These are phyloP conservation scores for Cerioporus squamosus DNA, from an alignment of 1,284 basidiomycete species.

Conservation along the genomic window DNA sequence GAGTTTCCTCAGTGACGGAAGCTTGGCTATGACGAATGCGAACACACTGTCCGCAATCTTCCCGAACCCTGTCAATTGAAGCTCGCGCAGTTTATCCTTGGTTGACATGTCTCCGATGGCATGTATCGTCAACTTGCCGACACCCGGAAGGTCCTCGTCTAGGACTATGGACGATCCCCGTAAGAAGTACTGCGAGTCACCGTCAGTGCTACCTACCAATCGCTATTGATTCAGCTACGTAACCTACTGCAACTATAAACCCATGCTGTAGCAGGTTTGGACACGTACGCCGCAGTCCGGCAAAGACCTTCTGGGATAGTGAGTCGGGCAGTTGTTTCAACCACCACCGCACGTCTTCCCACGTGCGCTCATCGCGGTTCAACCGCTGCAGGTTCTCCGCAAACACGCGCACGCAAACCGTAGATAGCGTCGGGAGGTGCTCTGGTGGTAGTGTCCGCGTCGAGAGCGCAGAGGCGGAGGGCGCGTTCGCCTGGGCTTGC, in stretches of 20 bases:
- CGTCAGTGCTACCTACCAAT: too few relatives aligned
- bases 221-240: constrained; percentile 16
- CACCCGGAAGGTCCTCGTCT: constrained; percentile 55
- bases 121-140: constrained; percentile 52
- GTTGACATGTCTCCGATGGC: constrained; percentile 43
- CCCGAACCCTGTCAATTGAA: constrained; percentile 54
- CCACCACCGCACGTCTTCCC: constrained; percentile 43
- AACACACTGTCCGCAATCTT: constrained; percentile 58
- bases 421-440: constrained; percentile 47
- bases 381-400: constrained; percentile 49
- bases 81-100: constrained; percentile 45
- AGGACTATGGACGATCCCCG: constrained; percentile 56
- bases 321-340: constrained; percentile 58
- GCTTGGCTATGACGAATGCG: constrained; percentile 48
- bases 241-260: constrained; percentile 55
- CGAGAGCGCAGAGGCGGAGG: constrained; percentile 57
- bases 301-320: constrained; percentile 53
- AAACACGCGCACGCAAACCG: constrained; percentile 56
- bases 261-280: constrained; percentile 56
- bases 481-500: constrained; percentile 39
- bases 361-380: constrained; percentile 41
- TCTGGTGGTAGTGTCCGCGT: constrained; percentile 41
- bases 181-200: constrained; percentile 63
- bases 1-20: constrained; percentile 51
- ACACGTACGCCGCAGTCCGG: constrained; percentile 49